Evolutionary conservation across 2,329 filamentous ascomycete genomes (phyloP).

Genomic region (Teratosphaeriaceae sp.): DNA sequence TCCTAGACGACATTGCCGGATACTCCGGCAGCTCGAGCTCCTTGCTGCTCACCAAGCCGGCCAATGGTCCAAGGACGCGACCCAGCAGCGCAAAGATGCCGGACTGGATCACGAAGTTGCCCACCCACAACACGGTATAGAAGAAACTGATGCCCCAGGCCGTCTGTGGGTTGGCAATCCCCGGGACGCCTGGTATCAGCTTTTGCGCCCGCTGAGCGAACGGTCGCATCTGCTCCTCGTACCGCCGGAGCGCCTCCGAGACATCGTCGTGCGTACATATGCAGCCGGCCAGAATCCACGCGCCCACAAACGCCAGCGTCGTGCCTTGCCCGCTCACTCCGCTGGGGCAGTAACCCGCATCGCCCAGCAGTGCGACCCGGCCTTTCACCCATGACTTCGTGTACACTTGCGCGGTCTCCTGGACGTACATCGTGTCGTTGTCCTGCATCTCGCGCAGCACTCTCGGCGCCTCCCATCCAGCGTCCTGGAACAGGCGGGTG

Average conservation of each 20-base stretch:
- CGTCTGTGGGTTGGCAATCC: conserved; percentile 23
- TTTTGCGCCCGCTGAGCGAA: conserved; percentile 23
- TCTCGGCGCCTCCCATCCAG: conserved; percentile 21
- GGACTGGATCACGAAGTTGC: conserved; percentile 6
- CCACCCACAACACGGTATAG: conserved; percentile 11
- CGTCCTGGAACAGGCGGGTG: conserved; percentile 15
- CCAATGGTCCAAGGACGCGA: conserved; percentile 13
- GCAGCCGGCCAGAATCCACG: conserved; percentile 26
- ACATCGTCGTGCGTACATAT: conserved; percentile 14
- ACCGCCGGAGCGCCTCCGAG: conserved; percentile 18
- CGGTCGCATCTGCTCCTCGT: conserved; percentile 22
- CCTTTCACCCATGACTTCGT: conserved; percentile 19
- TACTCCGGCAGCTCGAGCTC: conserved; percentile 5
- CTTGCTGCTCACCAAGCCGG: conserved; percentile 5
- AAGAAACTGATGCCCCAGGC: conserved; percentile 16
- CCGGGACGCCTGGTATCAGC: conserved; percentile 23
- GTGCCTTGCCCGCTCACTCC: conserved; percentile 28
- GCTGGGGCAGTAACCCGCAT: conserved; percentile 24
- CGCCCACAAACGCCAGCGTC: conserved; percentile 23
- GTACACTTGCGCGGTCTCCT: conserved; percentile 22
- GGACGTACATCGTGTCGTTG: conserved; percentile 23
- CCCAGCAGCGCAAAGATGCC: conserved; percentile 6
- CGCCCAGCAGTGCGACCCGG: conserved; percentile 23
- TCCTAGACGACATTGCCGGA: conserved; percentile 3
- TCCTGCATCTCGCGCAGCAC: conserved; percentile 31